These are phyloP conservation scores for Penicillium subrubescens DNA, from an alignment of 495 filamentous ascomycete species.

Conservation along the genomic window DNA sequence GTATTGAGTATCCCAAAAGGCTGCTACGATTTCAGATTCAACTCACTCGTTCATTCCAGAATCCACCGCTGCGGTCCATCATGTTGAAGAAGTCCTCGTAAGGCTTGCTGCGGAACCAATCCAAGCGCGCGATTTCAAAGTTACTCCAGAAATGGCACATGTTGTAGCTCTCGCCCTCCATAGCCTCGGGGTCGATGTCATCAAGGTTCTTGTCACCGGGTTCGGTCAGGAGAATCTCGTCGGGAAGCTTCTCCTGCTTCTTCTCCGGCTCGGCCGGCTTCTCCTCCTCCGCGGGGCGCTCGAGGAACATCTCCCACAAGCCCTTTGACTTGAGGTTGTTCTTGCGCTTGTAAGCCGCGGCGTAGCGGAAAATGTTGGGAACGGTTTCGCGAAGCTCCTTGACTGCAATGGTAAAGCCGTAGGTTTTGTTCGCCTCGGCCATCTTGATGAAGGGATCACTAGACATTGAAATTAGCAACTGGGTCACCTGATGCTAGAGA, in stretches of 20 bases:
- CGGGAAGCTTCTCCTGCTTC: conserved; percentile 71
- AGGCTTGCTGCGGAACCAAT: conserved; percentile 93
- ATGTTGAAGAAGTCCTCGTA: conserved; percentile 99
- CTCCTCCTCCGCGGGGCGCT: conserved; percentile 62
- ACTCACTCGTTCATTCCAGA: conserved; percentile 96
- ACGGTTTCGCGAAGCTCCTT: conserved; percentile 98
- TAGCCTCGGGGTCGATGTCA: conserved; percentile 86
- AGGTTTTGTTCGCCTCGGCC: conserved; percentile 92
- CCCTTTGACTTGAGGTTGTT: conserved; percentile 91
- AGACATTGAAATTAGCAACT: conserved; percentile 27
- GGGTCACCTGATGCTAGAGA: not conserved
- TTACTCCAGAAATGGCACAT: conserved; percentile 99
- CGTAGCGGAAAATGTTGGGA: conserved; percentile 98
- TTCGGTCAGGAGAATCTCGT: conserved; percentile 79
- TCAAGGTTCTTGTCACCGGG: conserved; percentile 70
- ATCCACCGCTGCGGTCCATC: conserved; percentile 98
- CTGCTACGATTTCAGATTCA: conserved; percentile 8
- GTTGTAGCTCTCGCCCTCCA: conserved; percentile 98
- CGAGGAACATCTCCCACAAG: conserved; percentile 98
- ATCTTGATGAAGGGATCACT: conserved; percentile 97
- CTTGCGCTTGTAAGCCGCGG: conserved; percentile 95
- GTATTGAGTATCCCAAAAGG: not conserved
- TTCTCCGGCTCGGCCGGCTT: conserved; percentile 59
- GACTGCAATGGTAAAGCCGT: conserved; percentile 98
- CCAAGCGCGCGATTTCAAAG: conserved; percentile 94